Percentiles rank a stretch among this genome's conserved stretches.
phyloP scores from a whole-genome alignment of 2,329 filamentous ascomycete species.

The Colletotrichum nymphaeae region DNA sequence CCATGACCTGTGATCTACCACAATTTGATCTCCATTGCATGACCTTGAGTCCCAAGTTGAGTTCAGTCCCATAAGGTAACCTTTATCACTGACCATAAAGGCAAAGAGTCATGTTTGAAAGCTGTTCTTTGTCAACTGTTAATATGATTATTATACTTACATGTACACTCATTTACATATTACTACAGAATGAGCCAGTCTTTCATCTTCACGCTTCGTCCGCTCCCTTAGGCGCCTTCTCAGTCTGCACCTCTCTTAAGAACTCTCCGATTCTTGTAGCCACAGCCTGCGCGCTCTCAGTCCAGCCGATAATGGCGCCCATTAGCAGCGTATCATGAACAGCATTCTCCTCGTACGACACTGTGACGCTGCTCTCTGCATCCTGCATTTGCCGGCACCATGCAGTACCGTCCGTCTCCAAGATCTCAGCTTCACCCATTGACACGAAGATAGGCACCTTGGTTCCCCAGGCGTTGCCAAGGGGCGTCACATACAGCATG shows the following conservation, averaged over 20 bases:
- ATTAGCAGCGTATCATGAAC: constrained; percentile 17
- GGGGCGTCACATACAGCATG: constrained; percentile 15
- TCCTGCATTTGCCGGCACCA: constrained; percentile 26
- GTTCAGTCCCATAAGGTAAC: too few relatives aligned
- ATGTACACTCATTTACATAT: neutral
- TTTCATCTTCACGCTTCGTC: neutral
- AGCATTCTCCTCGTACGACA: constrained; percentile 13
- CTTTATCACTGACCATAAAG: too few relatives aligned
- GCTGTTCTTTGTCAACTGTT: neutral
- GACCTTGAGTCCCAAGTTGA: too few relatives aligned
- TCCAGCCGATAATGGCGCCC: constrained; percentile 18
- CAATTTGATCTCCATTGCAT: too few relatives aligned
- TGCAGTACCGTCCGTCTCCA: constrained; percentile 13
- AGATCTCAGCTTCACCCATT: constrained; percentile 21
- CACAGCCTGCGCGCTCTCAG: constrained; percentile 16
- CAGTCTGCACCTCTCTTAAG: neutral
- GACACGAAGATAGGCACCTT: constrained; percentile 12
- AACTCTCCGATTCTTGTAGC: constrained; percentile 16
- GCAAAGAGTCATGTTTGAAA: too few relatives aligned
- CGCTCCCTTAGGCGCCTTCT: neutral
- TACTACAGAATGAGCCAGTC: too few relatives aligned
- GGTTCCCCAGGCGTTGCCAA: constrained; percentile 15
- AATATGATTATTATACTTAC: neutral
- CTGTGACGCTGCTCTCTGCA: neutral
- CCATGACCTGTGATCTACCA: too few relatives aligned